Evolutionary conservation across 352 stramenopile genomes (phyloP).

Genomic region (Halophytophthora polymorphica): DNA sequence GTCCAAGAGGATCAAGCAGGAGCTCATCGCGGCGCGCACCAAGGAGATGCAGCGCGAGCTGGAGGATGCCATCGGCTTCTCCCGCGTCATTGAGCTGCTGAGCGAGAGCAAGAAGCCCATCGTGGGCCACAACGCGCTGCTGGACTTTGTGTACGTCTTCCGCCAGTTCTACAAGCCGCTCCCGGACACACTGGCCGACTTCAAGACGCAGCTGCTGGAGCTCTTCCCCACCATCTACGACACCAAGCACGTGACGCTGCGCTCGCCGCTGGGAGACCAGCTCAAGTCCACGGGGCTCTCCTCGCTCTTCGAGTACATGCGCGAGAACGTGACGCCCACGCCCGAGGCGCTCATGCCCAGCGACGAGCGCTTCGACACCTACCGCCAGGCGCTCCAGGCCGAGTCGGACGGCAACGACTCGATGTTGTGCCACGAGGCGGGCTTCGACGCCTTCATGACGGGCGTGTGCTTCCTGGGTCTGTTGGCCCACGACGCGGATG

Average conservation of each 20-base stretch:
- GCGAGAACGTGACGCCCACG: slow-evolving; percentile 53
- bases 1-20: slow-evolving; percentile 61
- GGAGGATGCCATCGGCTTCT: slow-evolving; percentile 73
- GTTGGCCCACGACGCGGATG: slow-evolving; percentile 52
- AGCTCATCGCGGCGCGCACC: slow-evolving; percentile 45
- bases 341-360: slow-evolving; percentile 51
- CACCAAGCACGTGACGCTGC: slow-evolving; percentile 71
- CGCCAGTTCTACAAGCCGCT: slow-evolving; percentile 81
- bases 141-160: slow-evolving; percentile 85
- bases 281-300: slow-evolving; percentile 59
- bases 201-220: slow-evolving; percentile 64
- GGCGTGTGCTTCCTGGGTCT: slow-evolving; percentile 73
- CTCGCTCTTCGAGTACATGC: slow-evolving; percentile 78
- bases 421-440: slow-evolving; percentile 78
- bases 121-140: slow-evolving; percentile 77
- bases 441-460: slow-evolving; percentile 87
- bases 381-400: slow-evolving; percentile 53
- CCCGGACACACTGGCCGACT: slow-evolving; percentile 63
- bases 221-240: slow-evolving; percentile 79
- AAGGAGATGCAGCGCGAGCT: slow-evolving; percentile 60
- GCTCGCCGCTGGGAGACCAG: slow-evolving; percentile 47
- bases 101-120: slow-evolving; percentile 74
- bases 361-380: slow-evolving; percentile 58
- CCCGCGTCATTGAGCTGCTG: slow-evolving; percentile 70
- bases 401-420: slow-evolving; percentile 45